Evolutionary conservation across 495 filamentous ascomycete species (phyloP).

Genomic region (Aspergillus steynii): DNA sequence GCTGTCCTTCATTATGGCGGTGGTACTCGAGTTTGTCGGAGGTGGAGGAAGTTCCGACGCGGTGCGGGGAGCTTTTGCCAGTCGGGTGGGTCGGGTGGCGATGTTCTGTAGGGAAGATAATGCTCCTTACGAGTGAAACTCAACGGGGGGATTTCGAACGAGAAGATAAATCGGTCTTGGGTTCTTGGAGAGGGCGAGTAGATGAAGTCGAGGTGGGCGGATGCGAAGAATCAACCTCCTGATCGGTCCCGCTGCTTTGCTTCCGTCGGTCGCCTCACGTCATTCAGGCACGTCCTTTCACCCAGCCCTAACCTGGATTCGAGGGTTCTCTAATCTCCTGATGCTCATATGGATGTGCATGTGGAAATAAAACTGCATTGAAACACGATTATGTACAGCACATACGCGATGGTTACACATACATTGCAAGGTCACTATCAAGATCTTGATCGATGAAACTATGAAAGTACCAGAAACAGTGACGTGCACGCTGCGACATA

Average conservation of each 20-base stretch:
- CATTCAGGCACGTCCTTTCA: background rate
- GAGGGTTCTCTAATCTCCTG: no score
- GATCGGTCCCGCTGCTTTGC: no score
- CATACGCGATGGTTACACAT: slow-evolving; percentile 34
- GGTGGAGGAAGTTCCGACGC: slow-evolving; percentile 1
- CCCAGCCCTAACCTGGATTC: background rate
- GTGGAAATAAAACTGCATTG: slow-evolving; percentile 8
- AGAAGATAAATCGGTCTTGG: background rate
- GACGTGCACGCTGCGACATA: slow-evolving; percentile 21
- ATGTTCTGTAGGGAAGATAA: background rate
- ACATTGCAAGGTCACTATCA: slow-evolving; percentile 30
- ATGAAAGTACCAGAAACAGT: slow-evolving; percentile 26
- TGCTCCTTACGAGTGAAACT: background rate
- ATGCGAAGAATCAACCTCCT: background rate
- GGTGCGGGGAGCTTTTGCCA: slow-evolving; percentile 10
- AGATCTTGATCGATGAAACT: slow-evolving; percentile 23
- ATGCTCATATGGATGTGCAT: background rate
- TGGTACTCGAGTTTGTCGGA: background rate
- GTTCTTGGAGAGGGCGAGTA: background rate
- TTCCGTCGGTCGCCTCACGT: background rate
- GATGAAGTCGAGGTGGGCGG: background rate
- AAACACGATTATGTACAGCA: slow-evolving; percentile 39
- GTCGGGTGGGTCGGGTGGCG: slow-evolving; percentile 1
- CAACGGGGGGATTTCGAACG: background rate
- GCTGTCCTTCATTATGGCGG: slow-evolving; percentile 54